Evolutionary conservation across 495 filamentous ascomycete genomes (phyloP), one percentile per base, ranked within the genome.

Genomic region (Hyphodiscus hymeniophilus): DNA sequence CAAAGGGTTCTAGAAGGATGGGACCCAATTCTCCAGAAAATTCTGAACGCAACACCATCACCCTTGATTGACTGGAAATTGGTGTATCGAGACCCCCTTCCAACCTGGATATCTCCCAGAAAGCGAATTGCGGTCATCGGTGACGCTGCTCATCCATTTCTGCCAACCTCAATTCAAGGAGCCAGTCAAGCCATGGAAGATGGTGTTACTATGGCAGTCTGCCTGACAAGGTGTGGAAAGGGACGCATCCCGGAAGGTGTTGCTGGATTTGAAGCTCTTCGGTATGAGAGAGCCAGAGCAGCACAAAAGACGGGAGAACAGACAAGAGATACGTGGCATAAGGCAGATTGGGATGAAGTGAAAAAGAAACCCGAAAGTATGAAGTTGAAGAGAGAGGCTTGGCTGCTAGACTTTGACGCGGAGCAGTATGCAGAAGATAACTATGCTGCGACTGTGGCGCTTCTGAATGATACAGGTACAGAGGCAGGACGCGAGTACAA

Each of bases 101-200:
- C 80, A 3, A 78, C 70, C 0, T 89, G 82, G 71, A 71, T 82
- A 15, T 80, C 74, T 4, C 66, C 74, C 12, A 65, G 69, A 12
- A 70, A 73, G 11, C 68, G 77, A 16, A 81, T 81, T n/a, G 71
- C 69, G 26, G 64, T 83, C 13, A 70, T 87, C 26, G 84, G 84
- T 18, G 85, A 87, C 54, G 68, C 81, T 5, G 84, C 84, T 1
- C 85, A 89, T 63, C 77, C 84, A 0, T 86, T 88, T 60, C 66
- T 87, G 3, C 84, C 83, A 0, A 85, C 81, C 0, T 80, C 75
- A 3, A 76, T 77, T n/a, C 79, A 86, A 50, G 85, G 85, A 0
- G 84, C 80, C 0, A 82, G 76, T 23, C 79, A 85, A 55, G 80
- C 82, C 0, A 79, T 88, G 51, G 85, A 89, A 54, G 85, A 88